Percentiles rank a stretch among this genome's conserved stretches.
Conservation (phyloP, 1,284 basidiomycete genomes). For the Xerocomus nothofagi region DNA sequence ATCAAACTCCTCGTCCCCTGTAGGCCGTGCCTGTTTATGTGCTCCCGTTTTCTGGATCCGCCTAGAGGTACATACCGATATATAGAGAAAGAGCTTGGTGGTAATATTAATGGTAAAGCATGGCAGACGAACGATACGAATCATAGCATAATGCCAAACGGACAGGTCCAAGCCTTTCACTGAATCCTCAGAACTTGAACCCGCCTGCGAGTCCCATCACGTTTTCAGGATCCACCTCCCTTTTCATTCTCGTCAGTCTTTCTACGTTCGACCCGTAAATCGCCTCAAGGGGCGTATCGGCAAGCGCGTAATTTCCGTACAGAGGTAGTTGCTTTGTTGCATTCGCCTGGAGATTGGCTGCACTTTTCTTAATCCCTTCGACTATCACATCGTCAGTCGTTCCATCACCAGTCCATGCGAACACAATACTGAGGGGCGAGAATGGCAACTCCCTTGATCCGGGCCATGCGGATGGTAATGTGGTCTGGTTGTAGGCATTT, state of each 20-base stretch:
- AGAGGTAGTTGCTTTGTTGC: conserved; percentile 37
- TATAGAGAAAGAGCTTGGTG: background rate
- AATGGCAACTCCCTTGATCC: conserved; percentile 42
- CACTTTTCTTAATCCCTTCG: conserved; percentile 42
- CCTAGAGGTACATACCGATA: background rate
- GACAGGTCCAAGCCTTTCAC: conserved; percentile 5
- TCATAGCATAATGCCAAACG: conserved; percentile 8
- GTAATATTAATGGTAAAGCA: conserved; percentile 5
- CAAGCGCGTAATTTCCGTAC: conserved; percentile 59
- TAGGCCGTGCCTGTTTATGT: background rate
- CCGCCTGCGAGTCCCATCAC: conserved; percentile 63
- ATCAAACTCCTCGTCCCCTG: background rate
- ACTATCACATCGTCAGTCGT: conserved; percentile 43
- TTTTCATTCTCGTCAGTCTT: conserved; percentile 41
- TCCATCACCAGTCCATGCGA: conserved; percentile 41
- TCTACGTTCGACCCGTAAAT: conserved; percentile 53
- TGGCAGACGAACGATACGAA: background rate
- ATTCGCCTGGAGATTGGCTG: conserved; percentile 39
- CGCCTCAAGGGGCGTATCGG: conserved; percentile 44
- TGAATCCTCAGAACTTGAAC: conserved; percentile 21
- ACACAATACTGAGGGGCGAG: conserved; percentile 51
- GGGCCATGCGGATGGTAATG: conserved; percentile 49
- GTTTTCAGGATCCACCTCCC: conserved; percentile 47
- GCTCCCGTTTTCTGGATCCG: background rate
- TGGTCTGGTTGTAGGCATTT: conserved; percentile 42